These are phyloP conservation scores for Suhomyces vadensis DNA, from an alignment of 805 yeast genomes.

Conservation along the genomic window DNA sequence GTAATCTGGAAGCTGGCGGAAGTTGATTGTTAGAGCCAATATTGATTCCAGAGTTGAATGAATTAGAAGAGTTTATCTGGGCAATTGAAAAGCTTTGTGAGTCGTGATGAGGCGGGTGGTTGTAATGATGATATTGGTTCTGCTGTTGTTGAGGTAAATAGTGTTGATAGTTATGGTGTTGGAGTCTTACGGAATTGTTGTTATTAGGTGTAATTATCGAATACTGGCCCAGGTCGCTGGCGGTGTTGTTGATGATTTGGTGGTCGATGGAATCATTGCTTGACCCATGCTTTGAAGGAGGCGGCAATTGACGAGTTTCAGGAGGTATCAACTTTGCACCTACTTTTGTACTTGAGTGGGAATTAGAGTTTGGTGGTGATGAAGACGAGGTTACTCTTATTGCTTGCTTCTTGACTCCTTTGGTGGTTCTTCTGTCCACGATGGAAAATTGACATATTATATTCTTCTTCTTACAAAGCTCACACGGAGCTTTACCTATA, in stretches of 20 bases:
- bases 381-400: not conserved
- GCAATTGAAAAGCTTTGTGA: conserved; percentile 2
- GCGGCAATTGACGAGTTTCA: not conserved
- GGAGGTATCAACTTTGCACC: too few species aligned
- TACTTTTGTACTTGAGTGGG: not conserved
- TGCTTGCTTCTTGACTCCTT: conserved; percentile 11
- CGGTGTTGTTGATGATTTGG: conserved; percentile 3
- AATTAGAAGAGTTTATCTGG: conserved; percentile 3
- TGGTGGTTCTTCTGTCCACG: conserved; percentile 21
- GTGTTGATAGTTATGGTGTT: not conserved
- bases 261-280: not conserved
- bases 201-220: not conserved
- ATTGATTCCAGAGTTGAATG: not conserved
- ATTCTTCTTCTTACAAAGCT: conserved; percentile 29
- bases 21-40: conserved; percentile 3
- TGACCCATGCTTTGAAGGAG: not conserved
- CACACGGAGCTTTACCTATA: conserved; percentile 37
- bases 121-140: not conserved
- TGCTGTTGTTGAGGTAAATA: not conserved
- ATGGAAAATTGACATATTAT: conserved; percentile 32
- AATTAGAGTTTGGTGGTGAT: conserved; percentile 2
- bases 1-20: conserved; percentile 8
- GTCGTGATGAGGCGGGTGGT: conserved; percentile 1
- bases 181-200: not conserved
- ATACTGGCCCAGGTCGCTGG: not conserved